phyloP scores from a whole-genome alignment of 306 rosid genomes.

The Inga oerstediana region DNA sequence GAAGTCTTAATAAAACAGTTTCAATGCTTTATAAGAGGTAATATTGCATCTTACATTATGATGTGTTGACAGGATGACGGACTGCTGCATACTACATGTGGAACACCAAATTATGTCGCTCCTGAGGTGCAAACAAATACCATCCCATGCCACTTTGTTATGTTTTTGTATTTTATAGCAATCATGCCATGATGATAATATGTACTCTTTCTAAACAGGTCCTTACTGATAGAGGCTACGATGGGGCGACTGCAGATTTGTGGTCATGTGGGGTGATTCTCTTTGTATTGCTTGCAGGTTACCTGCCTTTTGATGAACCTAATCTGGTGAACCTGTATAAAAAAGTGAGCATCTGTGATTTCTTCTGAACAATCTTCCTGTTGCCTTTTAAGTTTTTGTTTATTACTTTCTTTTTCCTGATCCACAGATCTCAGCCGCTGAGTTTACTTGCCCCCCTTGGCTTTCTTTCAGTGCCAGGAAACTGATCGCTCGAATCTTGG shows the following conservation, averaged over 20 bases:
- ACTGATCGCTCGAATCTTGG: constrained; percentile 84
- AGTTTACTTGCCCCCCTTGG: constrained; percentile 96
- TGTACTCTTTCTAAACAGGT: constrained; percentile 54
- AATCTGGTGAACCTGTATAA: constrained; percentile 86
- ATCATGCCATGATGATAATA: constrained; percentile 35
- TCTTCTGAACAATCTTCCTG: constrained; percentile 22
- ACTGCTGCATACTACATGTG: constrained; percentile 96
- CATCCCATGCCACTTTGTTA: constrained; percentile 28
- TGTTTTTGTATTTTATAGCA: constrained; percentile 6
- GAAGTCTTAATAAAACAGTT: constrained; percentile 5
- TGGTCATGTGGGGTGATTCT: constrained; percentile 99
- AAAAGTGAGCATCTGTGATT: constrained; percentile 61
- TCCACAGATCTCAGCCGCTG: constrained; percentile 89
- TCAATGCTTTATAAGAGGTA: constrained; percentile 9
- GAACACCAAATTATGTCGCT: constrained; percentile 99
- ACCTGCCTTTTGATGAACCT: constrained; percentile 96
- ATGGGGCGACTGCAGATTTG: constrained; percentile 93
- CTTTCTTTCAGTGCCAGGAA: constrained; percentile 89
- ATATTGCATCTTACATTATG: constrained; percentile 30
- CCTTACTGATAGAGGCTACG: constrained; percentile 92
- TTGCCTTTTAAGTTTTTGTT: constrained; percentile 26
- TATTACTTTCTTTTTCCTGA: constrained; percentile 41
- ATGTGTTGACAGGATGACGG: constrained; percentile 79
- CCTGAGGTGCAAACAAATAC: constrained; percentile 69
- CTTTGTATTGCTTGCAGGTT: constrained; percentile 97